phyloP scores from a whole-genome alignment of 2,329 filamentous ascomycete species.

The Sporothrix pseudoabietina region DNA sequence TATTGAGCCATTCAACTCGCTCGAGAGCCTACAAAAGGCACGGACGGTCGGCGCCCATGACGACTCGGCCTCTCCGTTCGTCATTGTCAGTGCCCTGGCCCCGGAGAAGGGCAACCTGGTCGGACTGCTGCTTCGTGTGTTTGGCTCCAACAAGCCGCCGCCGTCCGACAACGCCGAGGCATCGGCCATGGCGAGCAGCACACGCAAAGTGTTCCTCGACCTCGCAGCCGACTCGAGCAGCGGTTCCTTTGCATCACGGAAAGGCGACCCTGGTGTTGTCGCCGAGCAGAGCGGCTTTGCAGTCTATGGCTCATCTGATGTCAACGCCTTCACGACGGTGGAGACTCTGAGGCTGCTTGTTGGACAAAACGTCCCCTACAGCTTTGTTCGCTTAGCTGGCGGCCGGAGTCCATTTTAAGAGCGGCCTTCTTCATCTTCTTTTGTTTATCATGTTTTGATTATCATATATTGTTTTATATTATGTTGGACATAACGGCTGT shows the following conservation, averaged over 20 bases:
- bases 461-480: neutral
- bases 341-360: conserved; percentile 77
- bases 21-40: conserved; percentile 63
- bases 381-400: conserved; percentile 76
- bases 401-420: conserved; percentile 52
- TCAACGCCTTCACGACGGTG: conserved; percentile 81
- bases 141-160: conserved; percentile 51
- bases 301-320: conserved; percentile 76
- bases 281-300: conserved; percentile 77
- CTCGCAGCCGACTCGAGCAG: conserved; percentile 58
- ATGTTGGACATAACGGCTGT: neutral
- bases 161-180: conserved; percentile 39
- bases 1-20: conserved; percentile 77
- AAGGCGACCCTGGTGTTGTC: conserved; percentile 67
- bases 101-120: conserved; percentile 79
- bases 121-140: conserved; percentile 74
- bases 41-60: conserved; percentile 48
- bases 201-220: conserved; percentile 75
- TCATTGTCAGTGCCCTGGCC: conserved; percentile 76
- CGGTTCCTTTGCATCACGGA: conserved; percentile 51
- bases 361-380: conserved; percentile 84
- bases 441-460: neutral
- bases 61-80: conserved; percentile 66
- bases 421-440: neutral
- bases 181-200: conserved; percentile 42